A percentile compares a stretch with the other conserved stretches of the same genome.
These are phyloP conservation scores for Scutellaria barbata DNA, from an alignment of 257 asterid species.

Conservation along the genomic window DNA sequence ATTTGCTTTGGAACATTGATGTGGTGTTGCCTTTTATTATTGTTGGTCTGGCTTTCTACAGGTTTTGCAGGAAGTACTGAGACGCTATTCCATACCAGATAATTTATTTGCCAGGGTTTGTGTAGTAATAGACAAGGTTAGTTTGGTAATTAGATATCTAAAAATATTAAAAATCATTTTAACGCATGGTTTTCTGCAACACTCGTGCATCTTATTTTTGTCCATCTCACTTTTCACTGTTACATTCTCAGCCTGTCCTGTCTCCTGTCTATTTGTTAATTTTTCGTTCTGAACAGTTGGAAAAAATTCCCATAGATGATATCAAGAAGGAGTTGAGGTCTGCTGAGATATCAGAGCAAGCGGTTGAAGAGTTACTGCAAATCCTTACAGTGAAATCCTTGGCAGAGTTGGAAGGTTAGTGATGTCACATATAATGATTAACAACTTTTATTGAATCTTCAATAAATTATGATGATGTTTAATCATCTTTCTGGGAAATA, in stretches of 20 bases:
- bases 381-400: slow-evolving; percentile 82
- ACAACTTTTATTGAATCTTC: slow-evolving; percentile 16
- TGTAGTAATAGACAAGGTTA: slow-evolving; percentile 89
- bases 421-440: neutral
- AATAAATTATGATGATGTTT: too few relatives aligned
- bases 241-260: slow-evolving; percentile 19
- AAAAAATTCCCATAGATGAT: slow-evolving; percentile 90
- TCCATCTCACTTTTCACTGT: slow-evolving; percentile 8
- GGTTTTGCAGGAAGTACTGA: slow-evolving; percentile 95
- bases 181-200: slow-evolving; percentile 18
- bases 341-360: slow-evolving; percentile 81
- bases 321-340: slow-evolving; percentile 81
- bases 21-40: neutral
- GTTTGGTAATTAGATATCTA: slow-evolving; percentile 37
- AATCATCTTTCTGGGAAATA: too few relatives aligned
- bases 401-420: slow-evolving; percentile 81
- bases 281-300: slow-evolving; percentile 58
- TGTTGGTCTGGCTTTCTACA: slow-evolving; percentile 41
- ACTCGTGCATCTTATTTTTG: slow-evolving; percentile 19
- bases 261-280: slow-evolving; percentile 4
- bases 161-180: neutral
- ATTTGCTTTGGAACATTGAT: neutral
- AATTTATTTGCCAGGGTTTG: slow-evolving; percentile 84
- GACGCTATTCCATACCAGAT: slow-evolving; percentile 77
- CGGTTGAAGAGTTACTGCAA: slow-evolving; percentile 83